Percentiles rank a stretch among this genome's conserved stretches.
phyloP scores from a whole-genome alignment of 441 rosid species.

The Populus hybrid region DNA sequence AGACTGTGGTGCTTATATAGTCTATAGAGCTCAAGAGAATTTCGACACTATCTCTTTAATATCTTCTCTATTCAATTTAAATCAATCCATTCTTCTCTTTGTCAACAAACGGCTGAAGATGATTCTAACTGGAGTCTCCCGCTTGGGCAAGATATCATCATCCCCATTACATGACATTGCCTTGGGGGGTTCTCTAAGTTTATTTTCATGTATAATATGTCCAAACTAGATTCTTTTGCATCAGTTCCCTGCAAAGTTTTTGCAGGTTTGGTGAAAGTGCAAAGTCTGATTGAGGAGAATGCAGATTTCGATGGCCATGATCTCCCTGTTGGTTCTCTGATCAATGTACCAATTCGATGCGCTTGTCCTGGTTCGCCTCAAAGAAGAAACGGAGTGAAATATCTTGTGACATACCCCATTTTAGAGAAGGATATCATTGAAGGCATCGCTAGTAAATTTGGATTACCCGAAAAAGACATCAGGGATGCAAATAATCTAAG shows the following conservation, averaged over 20 bases:
- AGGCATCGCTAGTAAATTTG: slow-evolving; percentile 2
- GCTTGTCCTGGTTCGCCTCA: slow-evolving; percentile 30
- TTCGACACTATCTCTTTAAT: slow-evolving; percentile 24
- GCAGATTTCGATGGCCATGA: background rate
- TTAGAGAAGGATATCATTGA: slow-evolving; percentile 2
- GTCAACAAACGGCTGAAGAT: slow-evolving; percentile 23
- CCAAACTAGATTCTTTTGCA: slow-evolving; percentile 13
- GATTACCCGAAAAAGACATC: slow-evolving; percentile 8
- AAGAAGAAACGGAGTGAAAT: slow-evolving; percentile 13
- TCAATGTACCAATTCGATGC: slow-evolving; percentile 31
- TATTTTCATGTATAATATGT: slow-evolving; percentile 19
- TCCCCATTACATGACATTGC: slow-evolving; percentile 30
- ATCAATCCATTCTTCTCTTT: slow-evolving; percentile 9
- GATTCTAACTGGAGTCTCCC: slow-evolving; percentile 16
- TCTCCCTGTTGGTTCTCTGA: slow-evolving; percentile 5
- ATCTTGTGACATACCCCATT: slow-evolving; percentile 14
- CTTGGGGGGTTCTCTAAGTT: slow-evolving; percentile 14
- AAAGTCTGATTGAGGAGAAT: slow-evolving; percentile 19
- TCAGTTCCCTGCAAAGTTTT: slow-evolving; percentile 27
- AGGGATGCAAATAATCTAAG: slow-evolving; percentile 22
- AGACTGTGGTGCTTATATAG: slow-evolving; percentile 22
- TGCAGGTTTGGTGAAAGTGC: slow-evolving; percentile 29
- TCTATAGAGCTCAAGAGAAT: slow-evolving; percentile 28
- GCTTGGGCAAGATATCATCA: slow-evolving; percentile 23
- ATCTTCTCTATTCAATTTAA: slow-evolving; percentile 14